These are phyloP conservation scores for Tetracladium maxilliforme DNA, from an alignment of 2,329 filamentous ascomycete genomes.

Conservation along the genomic window DNA sequence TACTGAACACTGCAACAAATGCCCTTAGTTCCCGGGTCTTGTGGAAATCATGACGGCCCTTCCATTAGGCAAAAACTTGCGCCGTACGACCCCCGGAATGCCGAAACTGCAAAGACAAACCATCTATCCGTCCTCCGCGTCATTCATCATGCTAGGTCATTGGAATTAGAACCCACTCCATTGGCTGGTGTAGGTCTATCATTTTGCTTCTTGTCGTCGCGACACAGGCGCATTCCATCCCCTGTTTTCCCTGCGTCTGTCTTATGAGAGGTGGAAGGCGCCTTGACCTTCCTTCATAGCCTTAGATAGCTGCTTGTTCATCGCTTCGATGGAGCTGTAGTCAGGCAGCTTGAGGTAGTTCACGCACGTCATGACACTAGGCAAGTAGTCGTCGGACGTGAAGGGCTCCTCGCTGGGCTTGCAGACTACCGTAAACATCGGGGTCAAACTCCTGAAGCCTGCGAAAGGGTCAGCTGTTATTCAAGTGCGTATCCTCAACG, in stretches of 20 bases:
- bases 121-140: too few relatives aligned
- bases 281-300: constrained; percentile 94
- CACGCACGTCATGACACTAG: constrained; percentile 98
- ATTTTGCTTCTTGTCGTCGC: constrained; percentile 1
- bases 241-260: too few relatives aligned
- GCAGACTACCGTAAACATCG: constrained; percentile 98
- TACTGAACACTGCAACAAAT: too few relatives aligned
- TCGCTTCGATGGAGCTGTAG: constrained; percentile 65
- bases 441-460: constrained; percentile 95
- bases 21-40: too few relatives aligned
- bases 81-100: too few relatives aligned
- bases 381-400: constrained; percentile 92
- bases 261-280: constrained; percentile 84
- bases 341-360: constrained; percentile 98
- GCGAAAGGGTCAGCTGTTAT: constrained; percentile 15
- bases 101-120: too few relatives aligned
- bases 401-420: constrained; percentile 95
- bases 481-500: constrained; percentile 1
- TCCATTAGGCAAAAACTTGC: too few relatives aligned
- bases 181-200: too few relatives aligned
- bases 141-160: too few relatives aligned
- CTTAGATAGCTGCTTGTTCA: constrained; percentile 65
- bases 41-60: too few relatives aligned
- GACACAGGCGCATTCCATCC: too few relatives aligned
- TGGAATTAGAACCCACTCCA: too few relatives aligned